Evolutionary conservation across 2,329 filamentous ascomycete species (phyloP).

Genomic region (Bipolaris victoriae): DNA sequence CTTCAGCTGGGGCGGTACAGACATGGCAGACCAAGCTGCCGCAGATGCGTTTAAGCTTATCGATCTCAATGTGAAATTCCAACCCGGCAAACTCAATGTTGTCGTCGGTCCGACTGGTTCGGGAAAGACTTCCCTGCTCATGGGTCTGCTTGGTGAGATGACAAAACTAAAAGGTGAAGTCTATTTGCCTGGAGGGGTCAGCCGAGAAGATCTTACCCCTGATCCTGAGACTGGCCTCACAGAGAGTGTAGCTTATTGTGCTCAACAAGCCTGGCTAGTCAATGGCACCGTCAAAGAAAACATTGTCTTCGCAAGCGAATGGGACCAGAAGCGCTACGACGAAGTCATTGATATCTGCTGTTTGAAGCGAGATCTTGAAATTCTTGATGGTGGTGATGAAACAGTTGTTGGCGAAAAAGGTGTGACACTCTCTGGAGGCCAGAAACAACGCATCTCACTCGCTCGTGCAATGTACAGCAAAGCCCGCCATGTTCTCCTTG

Average conservation of each 20-base stretch:
- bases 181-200: conserved; percentile 82
- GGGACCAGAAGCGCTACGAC: conserved; percentile 81
- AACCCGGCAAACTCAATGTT: conserved; percentile 85
- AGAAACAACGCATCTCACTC: conserved; percentile 96
- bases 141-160: conserved; percentile 98
- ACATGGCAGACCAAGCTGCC: conserved; percentile 60
- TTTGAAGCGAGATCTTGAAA: conserved; percentile 86
- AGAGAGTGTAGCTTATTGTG: conserved; percentile 94
- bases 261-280: conserved; percentile 95
- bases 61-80: conserved; percentile 81
- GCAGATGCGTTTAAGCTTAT: conserved; percentile 76
- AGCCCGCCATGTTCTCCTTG: conserved; percentile 86
- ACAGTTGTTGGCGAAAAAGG: conserved; percentile 97
- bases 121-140: conserved; percentile 93
- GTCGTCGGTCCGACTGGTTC: conserved; percentile 92
- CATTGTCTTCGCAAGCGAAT: conserved; percentile 85
- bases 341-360: conserved; percentile 91
- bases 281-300: conserved; percentile 97
- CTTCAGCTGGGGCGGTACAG: conserved; percentile 81
- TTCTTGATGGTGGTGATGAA: conserved; percentile 89
- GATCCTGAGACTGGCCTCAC: conserved; percentile 86
- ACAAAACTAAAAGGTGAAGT: conserved; percentile 80
- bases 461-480: conserved; percentile 97
- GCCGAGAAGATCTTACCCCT: conserved; percentile 80
- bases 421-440: conserved; percentile 92